Conservation (phyloP, 345 rosid genomes). For the Melaleuca quinquenervia region DNA sequence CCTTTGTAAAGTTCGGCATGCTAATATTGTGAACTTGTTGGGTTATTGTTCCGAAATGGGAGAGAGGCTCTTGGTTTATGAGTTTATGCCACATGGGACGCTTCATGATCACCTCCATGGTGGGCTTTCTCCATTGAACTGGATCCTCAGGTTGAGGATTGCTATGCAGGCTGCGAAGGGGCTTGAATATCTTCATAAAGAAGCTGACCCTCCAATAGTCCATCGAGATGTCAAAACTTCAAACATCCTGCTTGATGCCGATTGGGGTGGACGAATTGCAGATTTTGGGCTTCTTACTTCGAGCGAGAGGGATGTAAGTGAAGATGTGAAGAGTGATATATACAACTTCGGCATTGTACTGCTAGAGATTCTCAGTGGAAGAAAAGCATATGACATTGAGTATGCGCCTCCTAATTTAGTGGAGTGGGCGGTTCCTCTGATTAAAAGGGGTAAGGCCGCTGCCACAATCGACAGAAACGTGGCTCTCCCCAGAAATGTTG, state of each 20-base stretch:
- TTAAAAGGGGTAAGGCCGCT: conserved; percentile 56
- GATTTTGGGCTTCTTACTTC: conserved; percentile 70
- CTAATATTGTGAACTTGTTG: conserved; percentile 72
- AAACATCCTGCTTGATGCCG: conserved; percentile 74
- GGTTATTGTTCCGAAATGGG: conserved; percentile 90
- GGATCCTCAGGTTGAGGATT: conserved; percentile 61
- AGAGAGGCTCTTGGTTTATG: conserved; percentile 78
- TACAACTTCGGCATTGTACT: conserved; percentile 58
- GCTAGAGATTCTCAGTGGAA: conserved; percentile 81
- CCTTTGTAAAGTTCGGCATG: conserved; percentile 65
- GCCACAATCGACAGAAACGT: conserved; percentile 48
- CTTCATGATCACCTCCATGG: conserved; percentile 80
- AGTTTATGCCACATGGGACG: conserved; percentile 85
- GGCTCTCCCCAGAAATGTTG: conserved; percentile 68
- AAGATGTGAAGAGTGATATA: conserved; percentile 52
- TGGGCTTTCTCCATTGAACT: conserved; percentile 60
- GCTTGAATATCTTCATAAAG: conserved; percentile 75
- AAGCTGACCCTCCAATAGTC: conserved; percentile 48
- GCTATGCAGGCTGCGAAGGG: conserved; percentile 75
- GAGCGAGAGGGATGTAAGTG: conserved; percentile 32
- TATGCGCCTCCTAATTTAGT: conserved; percentile 45
- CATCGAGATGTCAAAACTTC: conserved; percentile 68
- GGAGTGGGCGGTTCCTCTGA: conserved; percentile 67
- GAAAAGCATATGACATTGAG: conserved; percentile 67
- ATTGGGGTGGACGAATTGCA: conserved; percentile 81